Evolutionary conservation across 371 early-diverging fungal species (phyloP).

Genomic region (Entomophthora muscae): DNA sequence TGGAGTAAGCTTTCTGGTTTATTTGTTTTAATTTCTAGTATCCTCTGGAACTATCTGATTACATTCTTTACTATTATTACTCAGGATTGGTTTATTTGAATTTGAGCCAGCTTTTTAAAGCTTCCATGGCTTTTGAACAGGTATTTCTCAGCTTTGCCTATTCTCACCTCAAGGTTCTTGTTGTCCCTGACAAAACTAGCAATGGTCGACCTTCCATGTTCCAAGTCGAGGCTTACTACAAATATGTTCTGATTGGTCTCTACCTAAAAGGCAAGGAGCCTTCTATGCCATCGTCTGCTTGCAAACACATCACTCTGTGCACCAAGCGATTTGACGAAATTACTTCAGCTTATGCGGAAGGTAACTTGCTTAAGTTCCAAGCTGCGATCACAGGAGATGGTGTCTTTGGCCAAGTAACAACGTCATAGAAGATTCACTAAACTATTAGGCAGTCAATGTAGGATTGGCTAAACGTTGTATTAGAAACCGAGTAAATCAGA

Average conservation of each 20-base stretch:
- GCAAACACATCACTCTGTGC: background rate
- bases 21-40: background rate
- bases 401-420: background rate
- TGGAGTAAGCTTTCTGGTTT: background rate
- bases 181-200: background rate
- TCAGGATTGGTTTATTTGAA: background rate
- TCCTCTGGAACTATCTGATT: background rate
- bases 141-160: background rate
- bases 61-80: background rate
- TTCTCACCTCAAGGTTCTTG: background rate
- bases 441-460: too few species aligned
- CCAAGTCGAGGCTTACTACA: background rate
- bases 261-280: background rate
- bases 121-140: background rate
- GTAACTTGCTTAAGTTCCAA: background rate
- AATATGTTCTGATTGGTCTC: background rate
- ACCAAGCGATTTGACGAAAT: background rate
- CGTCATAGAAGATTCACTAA: too few species aligned
- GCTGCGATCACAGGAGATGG: background rate
- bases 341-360: background rate
- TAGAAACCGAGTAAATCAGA: background rate
- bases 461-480: background rate
- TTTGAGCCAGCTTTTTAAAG: background rate
- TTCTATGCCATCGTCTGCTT: background rate
- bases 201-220: background rate